Evolutionary conservation across 202 grass and related monocot genomes (phyloP).

Genomic region (Cymbopogon flexuosus): DNA sequence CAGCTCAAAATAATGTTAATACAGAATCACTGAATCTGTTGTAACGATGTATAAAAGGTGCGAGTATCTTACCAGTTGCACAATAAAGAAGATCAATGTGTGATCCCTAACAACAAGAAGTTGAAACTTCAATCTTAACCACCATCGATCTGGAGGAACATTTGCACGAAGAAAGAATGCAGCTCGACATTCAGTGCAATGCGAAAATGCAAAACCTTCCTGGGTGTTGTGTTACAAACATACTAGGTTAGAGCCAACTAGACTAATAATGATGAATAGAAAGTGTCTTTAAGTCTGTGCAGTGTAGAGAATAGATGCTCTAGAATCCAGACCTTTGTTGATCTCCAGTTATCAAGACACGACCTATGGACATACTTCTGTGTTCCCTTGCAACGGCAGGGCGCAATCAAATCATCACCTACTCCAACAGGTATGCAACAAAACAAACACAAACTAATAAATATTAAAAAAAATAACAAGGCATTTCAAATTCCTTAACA

Average conservation of each 20-base stretch:
- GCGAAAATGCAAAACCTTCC: constrained; percentile 99
- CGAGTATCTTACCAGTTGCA: constrained; percentile 68
- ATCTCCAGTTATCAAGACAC: constrained; percentile 97
- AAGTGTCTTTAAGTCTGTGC: neutral
- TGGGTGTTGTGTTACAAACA: constrained; percentile 29
- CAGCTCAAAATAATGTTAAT: neutral
- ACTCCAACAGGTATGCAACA: neutral
- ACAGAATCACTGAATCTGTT: neutral
- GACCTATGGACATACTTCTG: constrained; percentile 94
- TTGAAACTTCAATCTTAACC: constrained; percentile 88
- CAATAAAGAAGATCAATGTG: constrained; percentile 83
- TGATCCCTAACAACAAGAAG: constrained; percentile 88
- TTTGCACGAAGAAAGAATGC: constrained; percentile 81
- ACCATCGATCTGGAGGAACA: constrained; percentile 91
- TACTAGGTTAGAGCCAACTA: neutral
- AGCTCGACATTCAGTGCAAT: constrained; percentile 93
- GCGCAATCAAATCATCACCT: constrained; percentile 90
- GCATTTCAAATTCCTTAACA: constrained; percentile 7
- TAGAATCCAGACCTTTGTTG: constrained; percentile 66
- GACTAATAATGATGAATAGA: neutral
- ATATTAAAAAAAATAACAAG: constrained; percentile 15
- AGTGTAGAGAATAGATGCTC: constrained; percentile 5
- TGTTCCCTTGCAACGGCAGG: constrained; percentile 88
- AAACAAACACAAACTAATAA: constrained; percentile 4
- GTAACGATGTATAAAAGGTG: constrained; percentile 2